Percentiles rank a stretch among this genome's conserved stretches.
phyloP scores from a whole-genome alignment of 306 rosid genomes.

The Gastrolobium villosum region DNA sequence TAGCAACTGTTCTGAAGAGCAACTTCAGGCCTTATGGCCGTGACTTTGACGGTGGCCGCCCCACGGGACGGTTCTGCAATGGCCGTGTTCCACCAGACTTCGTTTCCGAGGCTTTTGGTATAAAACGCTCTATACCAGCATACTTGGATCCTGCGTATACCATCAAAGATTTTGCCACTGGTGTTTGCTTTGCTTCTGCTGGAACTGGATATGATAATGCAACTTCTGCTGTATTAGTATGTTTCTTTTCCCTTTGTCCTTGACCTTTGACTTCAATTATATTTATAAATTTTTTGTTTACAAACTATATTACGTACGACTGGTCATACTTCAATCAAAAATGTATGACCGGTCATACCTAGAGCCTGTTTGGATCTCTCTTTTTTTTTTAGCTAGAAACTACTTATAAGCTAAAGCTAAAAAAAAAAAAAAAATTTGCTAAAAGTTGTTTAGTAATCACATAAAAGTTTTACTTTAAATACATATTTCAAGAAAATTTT shows the following conservation, averaged over 20 bases:
- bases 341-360: no score
- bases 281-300: no score
- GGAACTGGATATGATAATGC: conserved; percentile 70
- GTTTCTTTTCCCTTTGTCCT: neutral
- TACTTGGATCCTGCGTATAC: conserved; percentile 81
- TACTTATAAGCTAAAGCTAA: no score
- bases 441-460: no score
- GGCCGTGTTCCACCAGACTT: conserved; percentile 87
- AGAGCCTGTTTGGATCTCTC: no score
- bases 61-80: conserved; percentile 85
- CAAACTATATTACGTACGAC: no score
- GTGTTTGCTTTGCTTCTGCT: conserved; percentile 94
- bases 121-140: conserved; percentile 70
- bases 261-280: neutral
- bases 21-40: conserved; percentile 90
- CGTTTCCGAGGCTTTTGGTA: conserved; percentile 71
- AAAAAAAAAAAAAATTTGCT: no score
- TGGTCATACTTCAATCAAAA: no score
- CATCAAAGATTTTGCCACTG: conserved; percentile 76
- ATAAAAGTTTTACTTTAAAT: no score
- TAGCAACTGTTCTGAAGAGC: conserved; percentile 77
- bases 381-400: no score
- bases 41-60: conserved; percentile 70
- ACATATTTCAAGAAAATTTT: no score
- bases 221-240: conserved; percentile 78